phyloP scores from a whole-genome alignment of 2,329 filamentous ascomycete genomes.

The Aspergillus sp. region DNA sequence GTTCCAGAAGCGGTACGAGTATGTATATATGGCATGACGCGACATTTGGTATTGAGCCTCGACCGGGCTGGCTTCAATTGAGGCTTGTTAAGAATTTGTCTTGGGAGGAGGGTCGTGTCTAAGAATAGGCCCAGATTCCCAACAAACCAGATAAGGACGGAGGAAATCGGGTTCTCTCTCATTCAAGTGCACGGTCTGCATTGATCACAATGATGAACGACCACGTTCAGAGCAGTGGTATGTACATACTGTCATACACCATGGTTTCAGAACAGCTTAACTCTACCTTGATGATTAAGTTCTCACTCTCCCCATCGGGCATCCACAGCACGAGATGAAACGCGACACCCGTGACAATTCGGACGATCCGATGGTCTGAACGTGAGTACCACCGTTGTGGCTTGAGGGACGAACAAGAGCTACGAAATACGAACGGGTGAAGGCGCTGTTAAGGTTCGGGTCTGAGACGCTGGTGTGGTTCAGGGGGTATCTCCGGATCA shows the following conservation, averaged over 20 bases:
- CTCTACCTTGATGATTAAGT: background rate
- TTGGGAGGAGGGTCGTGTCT: background rate
- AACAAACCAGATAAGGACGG: background rate
- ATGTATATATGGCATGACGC: background rate
- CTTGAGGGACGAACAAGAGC: background rate
- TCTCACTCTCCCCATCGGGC: background rate
- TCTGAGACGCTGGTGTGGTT: conserved; percentile 26
- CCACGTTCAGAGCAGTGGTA: too few relatives aligned
- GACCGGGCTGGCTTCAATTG: background rate
- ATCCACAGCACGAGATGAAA: background rate
- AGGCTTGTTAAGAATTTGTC: too few relatives aligned
- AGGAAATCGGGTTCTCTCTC: background rate
- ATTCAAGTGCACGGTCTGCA: too few relatives aligned
- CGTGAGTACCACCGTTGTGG: background rate
- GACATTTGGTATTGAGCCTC: background rate
- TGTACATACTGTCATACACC: background rate
- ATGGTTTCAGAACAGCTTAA: background rate
- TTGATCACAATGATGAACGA: too few relatives aligned
- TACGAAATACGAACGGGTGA: background rate
- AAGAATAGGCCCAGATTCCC: background rate
- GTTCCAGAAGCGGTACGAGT: background rate
- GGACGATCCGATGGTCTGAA: background rate
- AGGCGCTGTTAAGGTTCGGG: conserved; percentile 18
- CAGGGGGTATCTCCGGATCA: background rate
- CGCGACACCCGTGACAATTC: background rate